Evolutionary conservation across 495 filamentous ascomycete genomes (phyloP).

Genomic region (Aspergillus saccharolyticus): DNA sequence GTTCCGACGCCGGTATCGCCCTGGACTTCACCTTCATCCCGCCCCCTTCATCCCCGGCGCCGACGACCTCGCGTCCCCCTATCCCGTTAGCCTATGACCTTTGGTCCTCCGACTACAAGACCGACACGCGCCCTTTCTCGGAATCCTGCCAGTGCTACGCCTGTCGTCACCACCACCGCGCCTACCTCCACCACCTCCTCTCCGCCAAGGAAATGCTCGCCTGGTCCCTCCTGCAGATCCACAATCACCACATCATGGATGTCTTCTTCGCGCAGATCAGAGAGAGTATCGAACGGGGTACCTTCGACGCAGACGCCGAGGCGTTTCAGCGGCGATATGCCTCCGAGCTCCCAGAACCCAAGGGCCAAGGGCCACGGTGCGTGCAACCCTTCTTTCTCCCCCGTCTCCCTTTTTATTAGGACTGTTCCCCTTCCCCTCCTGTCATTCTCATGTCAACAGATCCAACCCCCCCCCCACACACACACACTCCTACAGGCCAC

Average conservation of each 20-base stretch:
- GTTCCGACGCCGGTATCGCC: constrained; percentile 83
- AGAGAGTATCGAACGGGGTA: constrained; percentile 50
- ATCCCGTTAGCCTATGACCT: constrained; percentile 68
- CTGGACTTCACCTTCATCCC: constrained; percentile 74
- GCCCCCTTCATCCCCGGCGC: constrained; percentile 19
- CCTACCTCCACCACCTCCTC: constrained; percentile 83
- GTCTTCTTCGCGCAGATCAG: constrained; percentile 70
- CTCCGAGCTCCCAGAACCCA: constrained; percentile 61
- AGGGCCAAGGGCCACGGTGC: constrained; percentile 72
- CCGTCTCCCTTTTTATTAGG: too few relatives aligned
- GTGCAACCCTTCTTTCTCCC: constrained; percentile 5
- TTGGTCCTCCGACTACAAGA: constrained; percentile 55
- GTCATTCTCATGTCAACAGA: constrained; percentile 7
- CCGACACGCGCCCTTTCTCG: constrained; percentile 53
- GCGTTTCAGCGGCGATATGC: constrained; percentile 61
- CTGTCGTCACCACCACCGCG: constrained; percentile 77
- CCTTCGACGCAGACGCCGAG: constrained; percentile 55
- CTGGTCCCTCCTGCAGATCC: constrained; percentile 87
- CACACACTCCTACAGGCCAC: too few relatives aligned
- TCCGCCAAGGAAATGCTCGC: constrained; percentile 90
- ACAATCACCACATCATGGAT: constrained; percentile 72
- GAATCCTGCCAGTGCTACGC: constrained; percentile 72
- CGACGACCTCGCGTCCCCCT: too few relatives aligned
- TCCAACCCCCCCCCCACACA: neutral
- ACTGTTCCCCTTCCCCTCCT: neutral